Conservation (phyloP, 495 filamentous ascomycete genomes). For the Talaromyces stipitatus region DNA sequence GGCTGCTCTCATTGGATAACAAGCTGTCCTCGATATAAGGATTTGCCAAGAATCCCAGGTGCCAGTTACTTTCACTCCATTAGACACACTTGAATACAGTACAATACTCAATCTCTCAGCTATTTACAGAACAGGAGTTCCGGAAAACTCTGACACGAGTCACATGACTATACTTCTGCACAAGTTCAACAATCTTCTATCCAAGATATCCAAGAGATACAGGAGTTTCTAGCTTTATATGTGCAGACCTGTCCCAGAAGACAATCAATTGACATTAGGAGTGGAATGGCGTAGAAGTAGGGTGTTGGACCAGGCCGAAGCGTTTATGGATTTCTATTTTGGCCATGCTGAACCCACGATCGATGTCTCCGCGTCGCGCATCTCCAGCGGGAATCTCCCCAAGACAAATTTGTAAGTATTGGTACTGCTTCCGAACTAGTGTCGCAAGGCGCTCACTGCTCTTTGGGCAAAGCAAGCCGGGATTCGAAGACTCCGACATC, state of each 20-base stretch:
- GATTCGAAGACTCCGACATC: constrained; percentile 7
- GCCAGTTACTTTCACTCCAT: background rate
- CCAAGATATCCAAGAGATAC: background rate
- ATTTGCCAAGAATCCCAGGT: no score
- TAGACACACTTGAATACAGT: background rate
- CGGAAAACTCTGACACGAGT: background rate
- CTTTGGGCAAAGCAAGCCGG: constrained; percentile 12
- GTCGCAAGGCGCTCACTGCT: constrained; percentile 9
- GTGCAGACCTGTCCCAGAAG: background rate
- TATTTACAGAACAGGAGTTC: background rate
- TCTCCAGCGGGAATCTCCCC: constrained; percentile 11
- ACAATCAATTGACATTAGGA: background rate
- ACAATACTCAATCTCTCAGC: background rate
- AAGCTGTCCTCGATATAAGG: no score
- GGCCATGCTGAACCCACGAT: constrained; percentile 13
- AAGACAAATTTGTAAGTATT: constrained; percentile 13
- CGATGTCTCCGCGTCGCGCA: constrained; percentile 8
- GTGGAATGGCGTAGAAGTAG: background rate
- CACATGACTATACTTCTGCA: background rate
- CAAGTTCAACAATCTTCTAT: background rate
- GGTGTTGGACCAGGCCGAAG: constrained; percentile 1
- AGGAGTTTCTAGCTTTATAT: background rate
- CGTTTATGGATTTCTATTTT: constrained; percentile 14
- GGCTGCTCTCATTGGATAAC: no score
- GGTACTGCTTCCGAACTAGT: constrained; percentile 15